Percentiles rank a stretch among this genome's conserved stretches.
These are phyloP conservation scores for Plasmodium gonderi DNA, from an alignment of 169 alveolate genomes.

Conservation along the genomic window DNA sequence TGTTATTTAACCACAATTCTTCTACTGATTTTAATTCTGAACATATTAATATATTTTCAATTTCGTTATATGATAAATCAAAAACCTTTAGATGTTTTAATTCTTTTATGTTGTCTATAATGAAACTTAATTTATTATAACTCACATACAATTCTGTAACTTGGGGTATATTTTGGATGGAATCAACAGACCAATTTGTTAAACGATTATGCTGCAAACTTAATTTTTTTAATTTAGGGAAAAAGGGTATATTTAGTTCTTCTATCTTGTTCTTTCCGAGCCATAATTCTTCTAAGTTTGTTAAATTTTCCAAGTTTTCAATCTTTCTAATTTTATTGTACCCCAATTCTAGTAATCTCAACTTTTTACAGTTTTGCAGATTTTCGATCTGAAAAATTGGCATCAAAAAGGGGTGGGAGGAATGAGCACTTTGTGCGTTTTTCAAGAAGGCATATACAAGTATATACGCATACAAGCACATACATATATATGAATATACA, in stretches of 20 bases:
- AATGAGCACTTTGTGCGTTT: too few relatives aligned
- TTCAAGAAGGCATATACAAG: neutral
- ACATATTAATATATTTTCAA: constrained; percentile 72
- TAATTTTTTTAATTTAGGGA: constrained; percentile 81
- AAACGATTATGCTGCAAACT: constrained; percentile 88
- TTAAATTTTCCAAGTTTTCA: constrained; percentile 83
- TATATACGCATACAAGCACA: neutral
- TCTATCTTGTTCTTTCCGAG: constrained; percentile 91
- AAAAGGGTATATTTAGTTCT: constrained; percentile 75
- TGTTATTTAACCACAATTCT: constrained; percentile 88
- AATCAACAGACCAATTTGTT: constrained; percentile 79
- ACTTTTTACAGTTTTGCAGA: constrained; percentile 76
- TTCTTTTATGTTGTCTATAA: constrained; percentile 2
- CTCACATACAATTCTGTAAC: constrained; percentile 85
- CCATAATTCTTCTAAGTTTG: constrained; percentile 87
- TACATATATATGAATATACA: constrained; percentile 5
- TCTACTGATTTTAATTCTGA: constrained; percentile 79
- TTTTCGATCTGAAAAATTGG: constrained; percentile 75
- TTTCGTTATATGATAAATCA: constrained; percentile 86
- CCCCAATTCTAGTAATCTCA: constrained; percentile 89
- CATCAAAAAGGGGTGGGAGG: neutral
- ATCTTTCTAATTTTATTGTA: constrained; percentile 87
- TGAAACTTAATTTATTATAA: constrained; percentile 79
- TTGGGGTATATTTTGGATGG: constrained; percentile 73
- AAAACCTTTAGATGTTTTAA: constrained; percentile 75